Conservation (phyloP, 2,329 filamentous ascomycete genomes). For the Hyphodiscus sp. region DNA sequence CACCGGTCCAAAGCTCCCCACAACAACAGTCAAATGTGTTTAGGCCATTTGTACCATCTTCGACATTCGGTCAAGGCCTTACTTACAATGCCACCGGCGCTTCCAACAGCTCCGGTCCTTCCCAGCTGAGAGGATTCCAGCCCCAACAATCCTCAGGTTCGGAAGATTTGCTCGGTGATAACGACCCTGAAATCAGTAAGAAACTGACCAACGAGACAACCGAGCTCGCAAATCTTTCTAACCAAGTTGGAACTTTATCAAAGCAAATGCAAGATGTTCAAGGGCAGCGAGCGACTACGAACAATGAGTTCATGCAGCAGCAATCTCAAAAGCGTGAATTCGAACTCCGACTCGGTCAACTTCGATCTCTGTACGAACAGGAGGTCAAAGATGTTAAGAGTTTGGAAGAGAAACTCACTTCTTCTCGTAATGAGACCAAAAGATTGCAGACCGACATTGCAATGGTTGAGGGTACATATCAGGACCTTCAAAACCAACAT, state of each 20-base stretch:
- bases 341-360: slow-evolving; percentile 78
- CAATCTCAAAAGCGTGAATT: slow-evolving; percentile 88
- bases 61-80: slow-evolving; percentile 81
- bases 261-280: slow-evolving; percentile 94
- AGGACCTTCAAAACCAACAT: slow-evolving; percentile 78
- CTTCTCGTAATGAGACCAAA: slow-evolving; percentile 71
- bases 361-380: slow-evolving; percentile 84
- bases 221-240: slow-evolving; percentile 91
- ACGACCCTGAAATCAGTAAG: slow-evolving; percentile 80
- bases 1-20: slow-evolving; percentile 21
- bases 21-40: slow-evolving; percentile 42
- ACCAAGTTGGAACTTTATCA: slow-evolving; percentile 84
- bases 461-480: slow-evolving; percentile 71
- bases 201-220: slow-evolving; percentile 84
- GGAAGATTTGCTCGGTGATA: slow-evolving; percentile 87
- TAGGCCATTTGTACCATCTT: slow-evolving; percentile 88
- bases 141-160: slow-evolving; percentile 41
- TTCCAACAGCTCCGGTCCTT: slow-evolving; percentile 32
- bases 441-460: slow-evolving; percentile 81
- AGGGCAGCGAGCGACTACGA: slow-evolving; percentile 68
- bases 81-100: slow-evolving; percentile 68
- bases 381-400: slow-evolving; percentile 82
- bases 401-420: slow-evolving; percentile 74
- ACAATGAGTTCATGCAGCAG: slow-evolving; percentile 76
- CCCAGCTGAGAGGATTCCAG: slow-evolving; percentile 32